Percentiles rank a stretch among this genome's conserved stretches.
Evolutionary conservation across 1,284 basidiomycete species (phyloP).

Genomic region (Ceratobasidium sp.): DNA sequence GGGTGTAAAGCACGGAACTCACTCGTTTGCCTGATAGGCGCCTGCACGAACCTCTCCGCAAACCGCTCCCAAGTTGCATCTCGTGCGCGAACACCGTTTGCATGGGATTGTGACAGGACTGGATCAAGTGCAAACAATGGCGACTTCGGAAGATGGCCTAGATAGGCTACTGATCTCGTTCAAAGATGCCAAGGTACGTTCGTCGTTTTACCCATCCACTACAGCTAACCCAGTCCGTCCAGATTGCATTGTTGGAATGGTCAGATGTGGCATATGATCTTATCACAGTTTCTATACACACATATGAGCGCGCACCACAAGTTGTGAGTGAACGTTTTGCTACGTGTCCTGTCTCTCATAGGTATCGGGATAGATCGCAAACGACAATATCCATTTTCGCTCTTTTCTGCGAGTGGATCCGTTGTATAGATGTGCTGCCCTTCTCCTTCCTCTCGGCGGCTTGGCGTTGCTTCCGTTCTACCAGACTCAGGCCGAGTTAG

Average conservation of each 20-base stretch:
- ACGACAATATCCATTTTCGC: slow-evolving; percentile 69
- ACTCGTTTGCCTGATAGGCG: neutral
- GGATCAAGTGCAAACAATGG: slow-evolving; percentile 78
- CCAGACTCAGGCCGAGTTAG: slow-evolving; percentile 86
- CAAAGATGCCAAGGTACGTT: slow-evolving; percentile 88
- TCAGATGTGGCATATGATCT: slow-evolving; percentile 77
- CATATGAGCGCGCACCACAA: slow-evolving; percentile 93
- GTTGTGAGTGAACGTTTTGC: slow-evolving; percentile 64
- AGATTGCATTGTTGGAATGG: slow-evolving; percentile 98
- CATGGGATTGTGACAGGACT: slow-evolving; percentile 92
- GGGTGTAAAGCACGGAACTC: no score
- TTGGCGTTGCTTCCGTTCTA: slow-evolving; percentile 93
- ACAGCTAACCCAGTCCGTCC: slow-evolving; percentile 10
- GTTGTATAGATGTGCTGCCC: slow-evolving; percentile 81
- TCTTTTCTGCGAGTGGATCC: slow-evolving; percentile 83
- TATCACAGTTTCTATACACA: slow-evolving; percentile 93
- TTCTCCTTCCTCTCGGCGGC: slow-evolving; percentile 86
- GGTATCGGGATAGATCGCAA: neutral
- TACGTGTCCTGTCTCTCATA: neutral
- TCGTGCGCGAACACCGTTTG: slow-evolving; percentile 80
- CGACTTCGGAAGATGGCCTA: slow-evolving; percentile 79
- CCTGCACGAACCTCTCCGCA: slow-evolving; percentile 49
- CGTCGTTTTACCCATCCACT: neutral
- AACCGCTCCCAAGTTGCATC: slow-evolving; percentile 72
- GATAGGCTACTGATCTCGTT: slow-evolving; percentile 92